Percentiles rank a stretch among this genome's conserved stretches.
phyloP scores from a whole-genome alignment of 768 basidiomycete genomes.

The Gymnopilus junonius region DNA sequence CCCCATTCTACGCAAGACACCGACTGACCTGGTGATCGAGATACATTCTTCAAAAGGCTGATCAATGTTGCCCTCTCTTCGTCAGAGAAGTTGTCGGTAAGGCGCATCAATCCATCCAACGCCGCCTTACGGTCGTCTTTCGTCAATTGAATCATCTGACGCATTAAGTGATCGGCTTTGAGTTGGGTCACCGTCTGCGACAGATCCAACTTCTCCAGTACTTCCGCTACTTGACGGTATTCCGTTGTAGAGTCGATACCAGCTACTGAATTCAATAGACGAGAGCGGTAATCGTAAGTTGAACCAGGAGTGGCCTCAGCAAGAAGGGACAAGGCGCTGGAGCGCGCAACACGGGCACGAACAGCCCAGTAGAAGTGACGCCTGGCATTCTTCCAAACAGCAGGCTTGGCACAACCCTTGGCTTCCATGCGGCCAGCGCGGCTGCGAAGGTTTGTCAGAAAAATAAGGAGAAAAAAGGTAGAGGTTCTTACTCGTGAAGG shows the following conservation, averaged over 20 bases:
- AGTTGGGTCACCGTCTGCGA: constrained; percentile 64
- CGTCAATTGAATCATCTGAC: constrained; percentile 66
- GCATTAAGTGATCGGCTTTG: constrained; percentile 69
- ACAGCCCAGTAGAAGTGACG: constrained; percentile 94
- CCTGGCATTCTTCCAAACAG: constrained; percentile 87
- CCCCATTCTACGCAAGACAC: not conserved
- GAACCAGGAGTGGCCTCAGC: constrained; percentile 75
- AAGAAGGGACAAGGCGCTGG: constrained; percentile 64
- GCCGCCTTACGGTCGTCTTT: constrained; percentile 81
- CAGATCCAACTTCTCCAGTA: constrained; percentile 74
- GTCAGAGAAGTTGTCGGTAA: constrained; percentile 72
- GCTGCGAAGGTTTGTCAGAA: constrained; percentile 43
- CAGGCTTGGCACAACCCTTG: constrained; percentile 89
- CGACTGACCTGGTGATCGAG: constrained; percentile 62
- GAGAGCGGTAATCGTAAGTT: constrained; percentile 66
- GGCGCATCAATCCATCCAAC: constrained; percentile 70
- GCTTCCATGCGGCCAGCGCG: constrained; percentile 97
- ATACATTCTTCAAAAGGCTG: constrained; percentile 59
- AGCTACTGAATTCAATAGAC: constrained; percentile 66
- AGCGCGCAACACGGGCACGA: constrained; percentile 78
- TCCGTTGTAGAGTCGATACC: constrained; percentile 55
- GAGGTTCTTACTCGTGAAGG: constrained; percentile 82
- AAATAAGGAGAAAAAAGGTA: not conserved
- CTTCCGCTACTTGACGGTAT: constrained; percentile 61
- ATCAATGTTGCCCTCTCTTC: constrained; percentile 73